These are phyloP conservation scores for Picochlorum sp. DNA, from an alignment of 139 green algal genomes.

Conservation along the genomic window DNA sequence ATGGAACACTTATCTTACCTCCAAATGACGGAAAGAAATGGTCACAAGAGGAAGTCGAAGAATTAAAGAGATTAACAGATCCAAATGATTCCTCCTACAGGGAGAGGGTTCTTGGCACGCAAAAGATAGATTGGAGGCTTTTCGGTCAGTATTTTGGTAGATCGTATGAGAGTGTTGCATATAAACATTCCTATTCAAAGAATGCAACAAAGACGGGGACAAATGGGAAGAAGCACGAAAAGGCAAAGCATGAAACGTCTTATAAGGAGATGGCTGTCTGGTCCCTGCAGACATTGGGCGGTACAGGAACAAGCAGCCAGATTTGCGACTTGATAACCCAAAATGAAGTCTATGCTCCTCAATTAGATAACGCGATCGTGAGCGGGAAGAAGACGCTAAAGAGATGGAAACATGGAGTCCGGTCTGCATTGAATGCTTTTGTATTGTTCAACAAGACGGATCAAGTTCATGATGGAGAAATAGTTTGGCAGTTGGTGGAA, in stretches of 20 bases:
- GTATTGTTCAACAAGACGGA: slow-evolving; percentile 23
- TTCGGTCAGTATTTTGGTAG: slow-evolving; percentile 27
- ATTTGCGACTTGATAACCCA: slow-evolving; percentile 15
- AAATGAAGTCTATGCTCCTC: slow-evolving; percentile 8
- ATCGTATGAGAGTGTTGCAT: slow-evolving; percentile 24
- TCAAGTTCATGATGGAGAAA: slow-evolving; percentile 14
- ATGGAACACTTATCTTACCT: slow-evolving; percentile 10
- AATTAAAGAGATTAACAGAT: slow-evolving; percentile 23
- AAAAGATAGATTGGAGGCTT: slow-evolving; percentile 29
- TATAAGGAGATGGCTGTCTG: slow-evolving; percentile 35
- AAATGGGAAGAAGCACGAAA: slow-evolving; percentile 11
- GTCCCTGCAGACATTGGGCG: slow-evolving; percentile 12
- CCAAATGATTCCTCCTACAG: slow-evolving; percentile 13
- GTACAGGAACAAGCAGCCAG: slow-evolving; percentile 16
- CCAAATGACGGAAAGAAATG: slow-evolving; percentile 33
- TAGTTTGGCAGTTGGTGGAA: slow-evolving; percentile 28
- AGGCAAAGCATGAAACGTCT: slow-evolving; percentile 26
- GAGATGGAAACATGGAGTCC: slow-evolving; percentile 32
- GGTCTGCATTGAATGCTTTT: slow-evolving; percentile 29
- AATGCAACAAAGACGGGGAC: slow-evolving; percentile 15
- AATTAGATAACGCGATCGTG: slow-evolving; percentile 30
- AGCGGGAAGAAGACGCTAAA: slow-evolving; percentile 31
- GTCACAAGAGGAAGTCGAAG: slow-evolving; percentile 17
- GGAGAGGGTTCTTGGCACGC: slow-evolving; percentile 11
- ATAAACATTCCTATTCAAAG: slow-evolving; percentile 29